Percentiles rank a stretch among this genome's conserved stretches.
Conservation (phyloP, 2,329 filamentous ascomycete species). For the Apiospora arundinis region DNA sequence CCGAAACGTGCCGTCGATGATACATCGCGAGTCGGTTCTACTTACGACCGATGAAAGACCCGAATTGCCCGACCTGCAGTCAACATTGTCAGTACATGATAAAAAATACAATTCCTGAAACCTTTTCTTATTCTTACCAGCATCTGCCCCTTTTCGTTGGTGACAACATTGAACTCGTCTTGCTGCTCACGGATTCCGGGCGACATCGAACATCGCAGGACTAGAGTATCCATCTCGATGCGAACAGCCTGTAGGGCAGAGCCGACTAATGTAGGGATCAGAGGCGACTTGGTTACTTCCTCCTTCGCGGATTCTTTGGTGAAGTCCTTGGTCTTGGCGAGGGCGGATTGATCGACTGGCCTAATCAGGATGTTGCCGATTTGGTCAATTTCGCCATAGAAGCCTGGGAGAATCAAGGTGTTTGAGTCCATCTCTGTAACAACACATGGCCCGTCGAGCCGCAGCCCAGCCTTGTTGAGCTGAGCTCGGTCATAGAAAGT, state of each 20-base stretch:
- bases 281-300: conserved; percentile 45
- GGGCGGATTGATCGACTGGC: conserved; percentile 40
- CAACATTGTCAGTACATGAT: background rate
- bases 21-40: background rate
- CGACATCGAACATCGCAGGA: conserved; percentile 57
- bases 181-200: conserved; percentile 58
- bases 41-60: conserved; percentile 50
- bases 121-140: conserved; percentile 34
- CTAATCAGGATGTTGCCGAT: conserved; percentile 57
- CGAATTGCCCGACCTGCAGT: conserved; percentile 52
- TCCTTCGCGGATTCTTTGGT: conserved; percentile 44
- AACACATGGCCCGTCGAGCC: conserved; percentile 52
- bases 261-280: conserved; percentile 51
- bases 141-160: conserved; percentile 54
- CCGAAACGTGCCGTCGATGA: background rate
- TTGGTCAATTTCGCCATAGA: conserved; percentile 51
- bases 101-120: no score
- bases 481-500: conserved; percentile 51
- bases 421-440: conserved; percentile 58
- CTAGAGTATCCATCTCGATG: conserved; percentile 57
- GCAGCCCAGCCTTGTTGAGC: conserved; percentile 47
- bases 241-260: conserved; percentile 53
- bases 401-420: conserved; percentile 55
- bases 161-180: conserved; percentile 60
- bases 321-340: conserved; percentile 36